A percentile compares a stretch with the other conserved stretches of the same genome.
phyloP scores from a whole-genome alignment of 2,329 filamentous ascomycete genomes.

The Fusarium verrucosum region DNA sequence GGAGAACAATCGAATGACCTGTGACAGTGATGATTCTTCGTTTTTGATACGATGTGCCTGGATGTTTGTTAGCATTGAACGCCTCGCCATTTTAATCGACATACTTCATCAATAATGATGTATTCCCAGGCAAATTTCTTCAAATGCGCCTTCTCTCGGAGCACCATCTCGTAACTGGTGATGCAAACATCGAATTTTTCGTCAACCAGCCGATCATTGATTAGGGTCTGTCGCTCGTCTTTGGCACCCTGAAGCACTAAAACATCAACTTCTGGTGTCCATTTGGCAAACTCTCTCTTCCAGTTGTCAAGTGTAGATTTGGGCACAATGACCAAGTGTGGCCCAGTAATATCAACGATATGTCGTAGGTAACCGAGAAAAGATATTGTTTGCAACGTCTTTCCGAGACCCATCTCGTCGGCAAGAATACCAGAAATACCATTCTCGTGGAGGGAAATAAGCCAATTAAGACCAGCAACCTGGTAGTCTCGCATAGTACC shows the following conservation, averaged over 20 bases:
- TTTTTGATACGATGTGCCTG: conserved; percentile 96
- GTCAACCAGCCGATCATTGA: conserved; percentile 89
- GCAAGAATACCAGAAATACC: conserved; percentile 98
- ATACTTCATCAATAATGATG: conserved; percentile 92
- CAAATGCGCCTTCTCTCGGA: conserved; percentile 91
- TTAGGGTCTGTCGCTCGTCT: conserved; percentile 87
- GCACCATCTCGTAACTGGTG: conserved; percentile 98
- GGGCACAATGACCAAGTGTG: conserved; percentile 90
- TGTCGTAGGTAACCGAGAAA: conserved; percentile 96
- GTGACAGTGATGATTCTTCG: conserved; percentile 94
- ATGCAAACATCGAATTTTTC: conserved; percentile 98
- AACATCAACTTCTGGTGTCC: conserved; percentile 96
- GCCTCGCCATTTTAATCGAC: neutral
- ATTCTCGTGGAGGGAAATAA: conserved; percentile 97
- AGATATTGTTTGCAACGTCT: conserved; percentile 96
- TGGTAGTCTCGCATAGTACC: conserved; percentile 97
- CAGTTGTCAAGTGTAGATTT: conserved; percentile 99
- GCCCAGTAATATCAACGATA: conserved; percentile 86
- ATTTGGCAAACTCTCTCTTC: conserved; percentile 91
- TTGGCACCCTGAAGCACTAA: conserved; percentile 94
- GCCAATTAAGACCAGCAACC: conserved; percentile 93
- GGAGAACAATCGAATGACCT: conserved; percentile 95
- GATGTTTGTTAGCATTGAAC: conserved; percentile 22
- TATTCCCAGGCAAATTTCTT: conserved; percentile 99
- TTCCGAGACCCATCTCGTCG: conserved; percentile 98